Base-by-base conservation (phyloP, 164 flowering plant genomes). In the Aristolochia fimbriata region DNA sequence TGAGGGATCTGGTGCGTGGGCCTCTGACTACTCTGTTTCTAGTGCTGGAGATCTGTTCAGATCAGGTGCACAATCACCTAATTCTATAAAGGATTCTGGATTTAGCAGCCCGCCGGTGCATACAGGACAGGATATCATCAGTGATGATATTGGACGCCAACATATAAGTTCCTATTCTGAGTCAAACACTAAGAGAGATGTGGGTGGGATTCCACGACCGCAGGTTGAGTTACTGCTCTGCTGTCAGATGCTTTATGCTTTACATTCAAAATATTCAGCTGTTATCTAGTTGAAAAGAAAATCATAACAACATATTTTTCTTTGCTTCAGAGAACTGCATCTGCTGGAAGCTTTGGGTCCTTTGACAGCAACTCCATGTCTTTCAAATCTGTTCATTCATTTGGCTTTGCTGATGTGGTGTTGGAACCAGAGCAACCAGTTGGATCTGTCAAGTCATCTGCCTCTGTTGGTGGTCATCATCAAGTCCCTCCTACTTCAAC, bases 31-130 rank as follows among this genome's bases (percentile, higher is more conserved):
- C 62, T 85, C 95, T 56, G 76, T 64, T 17, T 81, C 91, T 47
- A 84, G 86, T 72, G 76, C 78, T 47, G 89, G 91, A 60, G 93
- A 87, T 71, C 80, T 79, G 48, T 81, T 78, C 71, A 80, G 84
- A 68, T 77, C 80, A 61, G 83, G 62, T 61, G 65, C 70, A 1
- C 80, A 74, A 63, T 87, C 91, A 7, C 97, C 99, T 22, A 81
- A 65, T 75, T 80, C 75, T 72, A 85, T 76, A 67, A 78, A 70
- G 62, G 86, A 76, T 16, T 14, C 30, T 62, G 84, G 81, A 50
- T 77, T 69, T 56, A 70, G 75, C 69, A 87, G 88, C 67, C 87
- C 88, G 55, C 67, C 78, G 20, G 33, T 55, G 55, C 68, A 70
- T 31, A 67, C 73, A 60, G 67, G 77, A 57, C 68, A 77, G 66